Percentiles rank a stretch among this genome's conserved stretches.
Evolutionary conservation across 2,329 filamentous ascomycete species (phyloP).

Genomic region (Polytolypa hystricis): DNA sequence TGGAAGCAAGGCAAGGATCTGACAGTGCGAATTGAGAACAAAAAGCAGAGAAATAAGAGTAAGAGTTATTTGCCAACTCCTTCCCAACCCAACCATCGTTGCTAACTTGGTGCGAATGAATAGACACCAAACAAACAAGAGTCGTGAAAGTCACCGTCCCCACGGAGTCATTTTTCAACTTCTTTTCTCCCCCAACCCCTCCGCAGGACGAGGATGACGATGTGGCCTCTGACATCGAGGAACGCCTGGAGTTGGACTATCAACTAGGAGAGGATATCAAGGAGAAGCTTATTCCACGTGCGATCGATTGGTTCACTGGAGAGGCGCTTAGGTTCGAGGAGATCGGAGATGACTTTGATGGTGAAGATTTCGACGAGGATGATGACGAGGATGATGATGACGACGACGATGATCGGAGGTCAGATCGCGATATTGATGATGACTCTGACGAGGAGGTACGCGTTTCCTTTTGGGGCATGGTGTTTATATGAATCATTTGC

Average conservation of each 20-base stretch:
- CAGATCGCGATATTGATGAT: constrained; percentile 49
- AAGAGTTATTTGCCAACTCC: constrained; percentile 29
- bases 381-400: constrained; percentile 85
- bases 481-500: constrained; percentile 1
- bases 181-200: constrained; percentile 90
- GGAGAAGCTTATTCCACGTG: constrained; percentile 96
- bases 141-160: constrained; percentile 99
- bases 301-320: constrained; percentile 98
- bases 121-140: constrained; percentile 97
- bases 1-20: constrained; percentile 92
- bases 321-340: constrained; percentile 97
- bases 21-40: constrained; percentile 90
- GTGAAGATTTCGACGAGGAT: constrained; percentile 76
- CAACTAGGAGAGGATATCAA: constrained; percentile 99
- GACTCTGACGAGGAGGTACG: constrained; percentile 46
- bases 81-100: background rate
- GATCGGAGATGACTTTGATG: constrained; percentile 72
- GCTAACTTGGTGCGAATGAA: background rate
- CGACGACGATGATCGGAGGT: constrained; percentile 69
- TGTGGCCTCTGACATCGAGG: constrained; percentile 82
- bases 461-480: background rate
- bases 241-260: constrained; percentile 95
- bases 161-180: constrained; percentile 98
- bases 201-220: constrained; percentile 59
- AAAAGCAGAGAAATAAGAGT: constrained; percentile 99